Percentiles rank a stretch among this genome's conserved stretches.
These are phyloP conservation scores for Candida peoriensis DNA, from an alignment of 805 yeast genomes.

Conservation along the genomic window DNA sequence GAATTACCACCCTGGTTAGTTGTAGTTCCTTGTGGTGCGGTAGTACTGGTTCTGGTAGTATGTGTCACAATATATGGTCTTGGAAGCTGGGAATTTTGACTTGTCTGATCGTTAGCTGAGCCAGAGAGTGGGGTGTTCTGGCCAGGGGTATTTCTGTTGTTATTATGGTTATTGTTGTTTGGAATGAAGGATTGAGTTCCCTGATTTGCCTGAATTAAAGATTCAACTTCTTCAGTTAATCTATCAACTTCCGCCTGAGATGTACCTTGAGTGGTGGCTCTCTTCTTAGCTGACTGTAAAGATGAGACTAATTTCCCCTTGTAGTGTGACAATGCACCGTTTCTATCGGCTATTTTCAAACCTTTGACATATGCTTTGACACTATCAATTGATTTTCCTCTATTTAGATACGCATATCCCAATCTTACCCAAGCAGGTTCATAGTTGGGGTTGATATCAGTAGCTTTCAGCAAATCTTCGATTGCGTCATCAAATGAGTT, in stretches of 20 bases:
- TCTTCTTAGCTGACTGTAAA: slow-evolving; percentile 12
- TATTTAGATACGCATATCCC: slow-evolving; percentile 30
- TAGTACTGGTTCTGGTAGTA: no score
- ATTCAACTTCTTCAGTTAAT: slow-evolving; percentile 3
- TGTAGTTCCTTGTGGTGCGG: no score
- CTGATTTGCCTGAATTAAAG: no score
- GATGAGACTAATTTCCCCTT: slow-evolving; percentile 14
- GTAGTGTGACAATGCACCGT: slow-evolving; percentile 10
- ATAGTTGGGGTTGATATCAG: slow-evolving; percentile 28
- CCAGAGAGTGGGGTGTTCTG: no score
- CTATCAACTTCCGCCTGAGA: slow-evolving; percentile 5
- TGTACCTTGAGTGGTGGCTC: slow-evolving; percentile 15
- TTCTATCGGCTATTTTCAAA: slow-evolving; percentile 18
- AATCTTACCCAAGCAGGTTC: slow-evolving; percentile 36
- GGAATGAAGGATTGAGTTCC: slow-evolving; percentile 10
- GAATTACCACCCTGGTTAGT: no score
- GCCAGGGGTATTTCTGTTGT: not conserved
- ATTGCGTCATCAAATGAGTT: slow-evolving; percentile 32
- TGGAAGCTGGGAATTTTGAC: no score
- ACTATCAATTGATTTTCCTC: slow-evolving; percentile 33
- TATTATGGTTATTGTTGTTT: not conserved
- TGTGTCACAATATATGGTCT: no score
- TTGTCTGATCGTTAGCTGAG: no score
- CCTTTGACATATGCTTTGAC: slow-evolving; percentile 33
- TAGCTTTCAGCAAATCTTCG: slow-evolving; percentile 29